phyloP scores from a whole-genome alignment of 164 flowering plant genomes.

The Chimonanthus salicifolius region DNA sequence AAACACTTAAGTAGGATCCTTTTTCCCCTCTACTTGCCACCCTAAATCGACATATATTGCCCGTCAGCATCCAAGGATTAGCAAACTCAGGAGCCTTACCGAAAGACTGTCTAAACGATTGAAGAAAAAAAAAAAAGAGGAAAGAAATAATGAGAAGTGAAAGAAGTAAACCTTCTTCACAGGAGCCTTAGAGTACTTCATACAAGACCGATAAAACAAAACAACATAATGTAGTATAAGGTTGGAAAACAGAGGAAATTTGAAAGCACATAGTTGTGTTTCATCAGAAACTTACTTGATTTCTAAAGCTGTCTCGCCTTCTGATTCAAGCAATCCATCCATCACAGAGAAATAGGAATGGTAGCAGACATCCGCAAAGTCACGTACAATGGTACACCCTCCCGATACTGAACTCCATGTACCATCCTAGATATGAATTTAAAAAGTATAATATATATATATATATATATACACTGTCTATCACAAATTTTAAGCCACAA shows the following conservation, averaged over 20 bases:
- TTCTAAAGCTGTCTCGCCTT: slow-evolving; percentile 11
- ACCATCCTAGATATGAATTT: slow-evolving; percentile 16
- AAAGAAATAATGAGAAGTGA: no score
- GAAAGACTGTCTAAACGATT: background rate
- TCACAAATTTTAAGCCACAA: background rate
- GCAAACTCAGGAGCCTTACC: background rate
- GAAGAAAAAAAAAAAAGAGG: background rate
- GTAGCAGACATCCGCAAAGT: slow-evolving; percentile 20
- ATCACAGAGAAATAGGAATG: slow-evolving; percentile 23
- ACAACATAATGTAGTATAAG: background rate
- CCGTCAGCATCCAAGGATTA: background rate
- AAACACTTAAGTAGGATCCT: background rate
- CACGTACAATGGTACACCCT: slow-evolving; percentile 19
- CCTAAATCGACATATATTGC: background rate
- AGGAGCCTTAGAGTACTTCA: background rate
- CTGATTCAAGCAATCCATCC: slow-evolving; percentile 18
- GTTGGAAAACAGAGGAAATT: background rate
- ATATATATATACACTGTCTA: background rate
- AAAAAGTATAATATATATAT: background rate
- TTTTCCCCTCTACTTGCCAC: background rate
- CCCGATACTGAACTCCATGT: slow-evolving; percentile 17
- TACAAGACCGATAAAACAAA: background rate
- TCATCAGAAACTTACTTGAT: slow-evolving; percentile 13
- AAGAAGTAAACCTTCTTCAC: background rate
- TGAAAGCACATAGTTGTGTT: background rate